Conservation (phyloP, 805 yeast species). For the Babjeviella inositovora region DNA sequence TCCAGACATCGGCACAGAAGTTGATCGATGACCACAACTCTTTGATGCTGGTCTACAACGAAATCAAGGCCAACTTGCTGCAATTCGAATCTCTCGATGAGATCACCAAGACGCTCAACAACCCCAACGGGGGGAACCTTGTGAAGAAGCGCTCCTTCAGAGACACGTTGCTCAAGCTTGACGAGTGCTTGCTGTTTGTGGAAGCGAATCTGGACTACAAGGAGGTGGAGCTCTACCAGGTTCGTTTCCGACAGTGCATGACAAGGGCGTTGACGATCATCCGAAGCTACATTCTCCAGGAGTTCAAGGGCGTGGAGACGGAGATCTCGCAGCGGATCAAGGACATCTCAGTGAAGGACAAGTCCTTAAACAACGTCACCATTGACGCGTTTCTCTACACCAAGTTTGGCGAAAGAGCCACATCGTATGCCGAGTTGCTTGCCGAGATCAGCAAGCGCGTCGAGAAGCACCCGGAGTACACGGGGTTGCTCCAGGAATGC, state of each 20-base stretch:
- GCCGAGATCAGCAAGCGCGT: conserved; percentile 19
- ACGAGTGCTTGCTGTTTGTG: conserved; percentile 49
- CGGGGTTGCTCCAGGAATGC: conserved; percentile 54
- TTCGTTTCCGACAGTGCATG: conserved; percentile 70
- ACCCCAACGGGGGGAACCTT: conserved; percentile 48
- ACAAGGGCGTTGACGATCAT: conserved; percentile 67
- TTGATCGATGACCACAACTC: conserved; percentile 28
- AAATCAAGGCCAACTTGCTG: conserved; percentile 29
- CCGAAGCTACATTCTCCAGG: conserved; percentile 43
- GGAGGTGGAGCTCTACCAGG: conserved; percentile 53
- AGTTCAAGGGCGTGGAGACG: conserved; percentile 16
- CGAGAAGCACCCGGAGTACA: conserved; percentile 30
- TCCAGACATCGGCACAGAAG: conserved; percentile 37
- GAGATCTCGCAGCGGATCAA: conserved; percentile 6
- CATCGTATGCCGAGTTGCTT: conserved; percentile 15
- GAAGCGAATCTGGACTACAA: conserved; percentile 35
- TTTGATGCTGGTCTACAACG: conserved; percentile 21
- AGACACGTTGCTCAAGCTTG: conserved; percentile 35
- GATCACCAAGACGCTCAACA: conserved; percentile 51
- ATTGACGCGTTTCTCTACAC: conserved; percentile 52
- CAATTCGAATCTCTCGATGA: conserved; percentile 59
- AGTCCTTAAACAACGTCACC: conserved; percentile 18
- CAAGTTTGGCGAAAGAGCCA: conserved; percentile 34
- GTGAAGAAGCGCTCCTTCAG: conserved; percentile 44
- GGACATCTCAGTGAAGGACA: not conserved